Evolutionary conservation across 352 stramenopile genomes (phyloP), one percentile per base, ranked within the genome.

Genomic region (Halophytophthora batemanensis): DNA sequence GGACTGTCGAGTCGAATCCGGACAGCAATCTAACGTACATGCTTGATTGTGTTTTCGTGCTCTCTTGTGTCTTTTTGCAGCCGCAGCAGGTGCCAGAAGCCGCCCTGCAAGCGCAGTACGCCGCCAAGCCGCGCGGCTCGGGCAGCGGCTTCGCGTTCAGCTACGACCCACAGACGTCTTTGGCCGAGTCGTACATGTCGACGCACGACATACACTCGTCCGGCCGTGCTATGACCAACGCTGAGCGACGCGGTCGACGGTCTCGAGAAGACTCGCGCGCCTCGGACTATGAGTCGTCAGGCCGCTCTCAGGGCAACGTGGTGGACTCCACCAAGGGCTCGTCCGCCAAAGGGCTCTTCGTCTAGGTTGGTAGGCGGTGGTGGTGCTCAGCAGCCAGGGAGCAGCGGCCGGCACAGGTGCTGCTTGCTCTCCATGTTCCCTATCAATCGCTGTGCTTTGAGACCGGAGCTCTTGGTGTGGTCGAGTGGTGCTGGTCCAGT

Each of bases 71-170:
- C 17, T 5, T 43, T 28, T 54, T 37, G 17, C 17, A 56, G 39
- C 56, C 43, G 28, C 52, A 67, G 29, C 50, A 53, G 41, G 23
- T 31, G 18, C 47, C 69, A 34, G 60, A 77, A 47, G 25, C 53
- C 23, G 39, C 18, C 12, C 25, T 31, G 25, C 48, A 60, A 22
- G 40, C 43, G 21, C 60, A 59, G 17, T 54, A 35, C 19, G 19
- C 38, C 45, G 62, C 31, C 61, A 83, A 70, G 61, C 82, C 59
- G 53, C 77, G 78, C 21, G 71, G 74, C 43, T 92, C 82, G 36
- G 86, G 69, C 39, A 85, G 82, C 40, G 82, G 82, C 19, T 93
- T 88, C 53, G 82, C 82, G 17, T 93, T 87, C 62, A 93, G 82
- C 45, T 87, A 87, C 56, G 82, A 93, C 50, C 76, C 80, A 5